phyloP scores from a whole-genome alignment of 345 rosid genomes.

The Rhizophora apiculata region DNA sequence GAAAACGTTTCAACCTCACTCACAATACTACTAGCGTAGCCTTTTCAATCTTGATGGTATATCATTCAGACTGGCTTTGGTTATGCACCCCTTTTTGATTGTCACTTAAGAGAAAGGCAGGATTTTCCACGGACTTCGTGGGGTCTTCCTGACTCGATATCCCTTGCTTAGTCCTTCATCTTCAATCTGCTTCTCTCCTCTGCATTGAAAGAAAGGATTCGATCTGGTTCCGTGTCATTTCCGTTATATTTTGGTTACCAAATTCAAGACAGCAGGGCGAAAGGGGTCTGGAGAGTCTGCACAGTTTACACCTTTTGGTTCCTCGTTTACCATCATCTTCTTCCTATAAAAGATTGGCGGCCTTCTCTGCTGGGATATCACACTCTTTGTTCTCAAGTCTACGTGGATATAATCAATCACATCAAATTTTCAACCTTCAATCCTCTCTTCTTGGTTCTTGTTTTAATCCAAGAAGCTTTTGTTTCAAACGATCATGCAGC shows the following conservation, averaged over 20 bases:
- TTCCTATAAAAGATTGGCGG: constrained; percentile 7
- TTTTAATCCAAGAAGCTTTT: constrained; percentile 12
- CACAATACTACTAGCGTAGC: background rate
- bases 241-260: background rate
- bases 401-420: constrained; percentile 4
- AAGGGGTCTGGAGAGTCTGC: constrained; percentile 34
- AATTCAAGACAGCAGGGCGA: background rate
- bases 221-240: background rate
- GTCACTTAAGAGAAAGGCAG: background rate
- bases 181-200: background rate
- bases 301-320: constrained; percentile 11
- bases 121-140: constrained; percentile 17
- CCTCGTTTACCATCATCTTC: constrained; percentile 8
- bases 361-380: background rate
- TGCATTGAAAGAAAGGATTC: background rate
- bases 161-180: background rate
- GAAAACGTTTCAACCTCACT: too few relatives aligned
- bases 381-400: background rate
- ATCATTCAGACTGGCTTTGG: background rate
- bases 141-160: constrained; percentile 8
- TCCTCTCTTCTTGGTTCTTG: constrained; percentile 22
- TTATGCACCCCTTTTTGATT: background rate
- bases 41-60: background rate
- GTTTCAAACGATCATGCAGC: constrained; percentile 16
- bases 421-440: background rate